These are phyloP conservation scores for Zygosaccharomyces kombuchaensis DNA, from an alignment of 805 yeast genomes.

Conservation along the genomic window DNA sequence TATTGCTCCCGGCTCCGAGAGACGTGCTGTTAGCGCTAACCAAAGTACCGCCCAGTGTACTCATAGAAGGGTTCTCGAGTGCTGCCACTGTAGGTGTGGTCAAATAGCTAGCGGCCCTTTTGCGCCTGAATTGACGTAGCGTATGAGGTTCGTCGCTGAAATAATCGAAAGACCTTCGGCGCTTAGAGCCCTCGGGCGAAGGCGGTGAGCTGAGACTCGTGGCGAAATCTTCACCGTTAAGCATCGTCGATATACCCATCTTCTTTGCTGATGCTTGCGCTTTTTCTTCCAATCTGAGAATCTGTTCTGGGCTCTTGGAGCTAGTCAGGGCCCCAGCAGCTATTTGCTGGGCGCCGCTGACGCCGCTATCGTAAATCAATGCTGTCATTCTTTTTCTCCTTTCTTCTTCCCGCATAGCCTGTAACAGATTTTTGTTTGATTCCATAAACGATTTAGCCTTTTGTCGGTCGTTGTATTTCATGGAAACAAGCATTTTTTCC, in stretches of 20 bases:
- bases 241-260: slow-evolving; percentile 26
- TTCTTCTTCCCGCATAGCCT: slow-evolving; percentile 34
- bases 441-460: slow-evolving; percentile 34
- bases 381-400: slow-evolving; percentile 30
- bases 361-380: slow-evolving; percentile 12
- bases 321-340: neutral
- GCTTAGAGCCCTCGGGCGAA: slow-evolving; percentile 1
- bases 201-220: slow-evolving; percentile 4
- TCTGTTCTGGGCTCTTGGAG: slow-evolving; percentile 6
- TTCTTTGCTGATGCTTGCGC: slow-evolving; percentile 14
- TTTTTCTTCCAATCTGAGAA: slow-evolving; percentile 8
- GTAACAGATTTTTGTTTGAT: slow-evolving; percentile 30
- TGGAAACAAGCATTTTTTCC: slow-evolving; percentile 34
- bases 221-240: slow-evolving; percentile 25
- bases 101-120: slow-evolving; percentile 9
- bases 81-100: slow-evolving; percentile 2
- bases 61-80: slow-evolving; percentile 1
- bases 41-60: neutral
- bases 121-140: slow-evolving; percentile 10
- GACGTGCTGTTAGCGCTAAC: neutral
- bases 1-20: slow-evolving; percentile 5
- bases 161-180: slow-evolving; percentile 4
- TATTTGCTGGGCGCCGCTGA: neutral
- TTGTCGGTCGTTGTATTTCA: slow-evolving; percentile 35
- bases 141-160: slow-evolving; percentile 12